Evolutionary conservation across 148 eudicot species (phyloP), one percentile per base, ranked within the genome.

Genomic region (Chenopodium suecicum): DNA sequence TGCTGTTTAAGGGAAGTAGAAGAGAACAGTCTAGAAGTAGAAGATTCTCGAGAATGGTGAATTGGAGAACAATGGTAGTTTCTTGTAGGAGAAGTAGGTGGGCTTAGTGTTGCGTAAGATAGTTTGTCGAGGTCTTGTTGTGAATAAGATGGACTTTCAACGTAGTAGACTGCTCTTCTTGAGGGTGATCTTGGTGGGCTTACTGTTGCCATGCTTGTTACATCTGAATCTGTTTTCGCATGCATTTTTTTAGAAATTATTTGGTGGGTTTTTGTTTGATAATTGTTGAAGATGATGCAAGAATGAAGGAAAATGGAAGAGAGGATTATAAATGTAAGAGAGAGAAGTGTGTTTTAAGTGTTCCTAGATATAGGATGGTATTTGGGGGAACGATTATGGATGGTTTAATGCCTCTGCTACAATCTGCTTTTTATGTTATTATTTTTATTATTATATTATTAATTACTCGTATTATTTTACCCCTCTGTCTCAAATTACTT

Each of bases 1-100:
- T 63, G 76, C 76, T 81, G 80, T 31, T 89, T 91, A 12, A 88
- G 20, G 14, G 58, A 48, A 0, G 68, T 44, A 19, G 95, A 85
- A 60, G 92, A 92, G 6, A 96, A 92, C 81, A 89, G 89, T 0
- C 96, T 84, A 0, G 96, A 91, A 22, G 91, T 89, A 56, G 97
- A 94, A 6, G 94, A 91, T 72, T 94, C 97, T 11, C 94, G 87
- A 6, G 98, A 92, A 80, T 92, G 97, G 88, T 92, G 98, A 7
- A 91, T 86, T 1, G 93, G 94, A 2, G 93, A 92, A 86, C 91
- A 92, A 79, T 88, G 96, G 90, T 92, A 92, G 41, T 86, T 88
- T 82, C 85, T 89, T 62, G 84, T 37, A 29, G 92, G 92, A 1
- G 94, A 91, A 2, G 84, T 88, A 68, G 82, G 74, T 0, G 96